Conservation (phyloP, 495 filamentous ascomycete species). For the Chaetomidium leptoderma region DNA sequence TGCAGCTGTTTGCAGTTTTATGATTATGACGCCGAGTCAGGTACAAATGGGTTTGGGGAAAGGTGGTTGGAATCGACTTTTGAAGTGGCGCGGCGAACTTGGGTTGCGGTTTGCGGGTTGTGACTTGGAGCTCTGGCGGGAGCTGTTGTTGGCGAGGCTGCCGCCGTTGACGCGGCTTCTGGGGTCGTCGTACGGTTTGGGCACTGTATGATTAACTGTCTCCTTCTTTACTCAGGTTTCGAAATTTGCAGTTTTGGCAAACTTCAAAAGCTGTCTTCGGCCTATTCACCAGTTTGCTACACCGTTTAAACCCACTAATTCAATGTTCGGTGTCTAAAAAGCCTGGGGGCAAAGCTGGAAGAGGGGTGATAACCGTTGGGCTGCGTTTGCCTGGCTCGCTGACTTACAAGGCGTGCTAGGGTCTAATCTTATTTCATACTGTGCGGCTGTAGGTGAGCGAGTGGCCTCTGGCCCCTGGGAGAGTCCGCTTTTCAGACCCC, state of each 20-base stretch:
- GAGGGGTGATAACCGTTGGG: not conserved
- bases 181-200: not conserved
- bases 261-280: no score
- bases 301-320: no score
- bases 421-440: not conserved
- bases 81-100: slow-evolving; percentile 1
- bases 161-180: not conserved
- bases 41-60: not conserved
- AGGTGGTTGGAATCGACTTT: not conserved
- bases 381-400: slow-evolving; percentile 9
- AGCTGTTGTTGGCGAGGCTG: slow-evolving; percentile 3
- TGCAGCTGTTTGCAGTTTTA: not conserved
- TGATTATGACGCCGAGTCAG: not conserved
- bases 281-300: no score
- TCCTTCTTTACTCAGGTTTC: no score
- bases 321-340: no score
- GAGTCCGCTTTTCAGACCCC: slow-evolving; percentile 7
- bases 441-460: not conserved
- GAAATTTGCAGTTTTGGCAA: not conserved
- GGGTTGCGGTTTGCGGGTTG: not conserved
- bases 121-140: not conserved
- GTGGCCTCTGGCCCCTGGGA: slow-evolving; percentile 12
- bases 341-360: no score
- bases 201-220: not conserved
- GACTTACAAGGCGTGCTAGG: not conserved